Percentiles rank a stretch among this genome's conserved stretches.
Evolutionary conservation across 192 early-diverging fungal species (phyloP).

Genomic region (Phlyctochytrium bullatum): DNA sequence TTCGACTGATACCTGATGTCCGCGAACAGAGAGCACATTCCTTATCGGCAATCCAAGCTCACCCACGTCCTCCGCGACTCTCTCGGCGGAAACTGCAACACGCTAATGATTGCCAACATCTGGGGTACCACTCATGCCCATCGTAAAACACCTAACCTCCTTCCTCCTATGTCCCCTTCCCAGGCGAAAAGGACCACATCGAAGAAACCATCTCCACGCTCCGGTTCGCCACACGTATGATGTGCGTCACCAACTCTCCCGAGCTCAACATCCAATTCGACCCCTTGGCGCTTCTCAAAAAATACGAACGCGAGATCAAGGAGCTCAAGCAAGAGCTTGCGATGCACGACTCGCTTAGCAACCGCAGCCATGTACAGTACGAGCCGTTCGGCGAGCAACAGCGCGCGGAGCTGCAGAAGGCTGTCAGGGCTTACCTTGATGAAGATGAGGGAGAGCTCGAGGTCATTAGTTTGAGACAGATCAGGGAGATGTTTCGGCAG

Average conservation of each 20-base stretch:
- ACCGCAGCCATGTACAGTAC: conserved; percentile 60
- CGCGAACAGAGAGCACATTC: not conserved
- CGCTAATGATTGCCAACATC: conserved; percentile 73
- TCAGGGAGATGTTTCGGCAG: conserved; percentile 46
- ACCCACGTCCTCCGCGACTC: conserved; percentile 69
- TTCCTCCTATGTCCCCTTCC: not conserved
- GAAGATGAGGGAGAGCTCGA: conserved; percentile 54
- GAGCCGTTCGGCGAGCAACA: conserved; percentile 54
- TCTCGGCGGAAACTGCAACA: conserved; percentile 63
- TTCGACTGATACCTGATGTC: not conserved
- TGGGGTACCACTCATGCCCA: too few relatives aligned
- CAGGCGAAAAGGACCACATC: conserved; percentile 47
- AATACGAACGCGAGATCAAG: conserved; percentile 57
- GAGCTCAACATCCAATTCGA: conserved; percentile 61
- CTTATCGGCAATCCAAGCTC: conserved; percentile 72
- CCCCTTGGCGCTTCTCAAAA: conserved; percentile 61
- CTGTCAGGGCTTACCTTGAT: conserved; percentile 49
- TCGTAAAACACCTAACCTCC: too few relatives aligned
- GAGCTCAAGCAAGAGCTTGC: conserved; percentile 64
- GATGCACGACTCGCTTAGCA: conserved; percentile 58
- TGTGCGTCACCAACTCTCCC: conserved; percentile 58
- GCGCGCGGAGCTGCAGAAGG: conserved; percentile 43
- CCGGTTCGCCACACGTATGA: conserved; percentile 64
- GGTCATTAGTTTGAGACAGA: conserved; percentile 55
- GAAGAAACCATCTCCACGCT: conserved; percentile 68